Conservation (phyloP, 108 stramenopile species). For the Pseudonitzschia multiseries region DNA sequence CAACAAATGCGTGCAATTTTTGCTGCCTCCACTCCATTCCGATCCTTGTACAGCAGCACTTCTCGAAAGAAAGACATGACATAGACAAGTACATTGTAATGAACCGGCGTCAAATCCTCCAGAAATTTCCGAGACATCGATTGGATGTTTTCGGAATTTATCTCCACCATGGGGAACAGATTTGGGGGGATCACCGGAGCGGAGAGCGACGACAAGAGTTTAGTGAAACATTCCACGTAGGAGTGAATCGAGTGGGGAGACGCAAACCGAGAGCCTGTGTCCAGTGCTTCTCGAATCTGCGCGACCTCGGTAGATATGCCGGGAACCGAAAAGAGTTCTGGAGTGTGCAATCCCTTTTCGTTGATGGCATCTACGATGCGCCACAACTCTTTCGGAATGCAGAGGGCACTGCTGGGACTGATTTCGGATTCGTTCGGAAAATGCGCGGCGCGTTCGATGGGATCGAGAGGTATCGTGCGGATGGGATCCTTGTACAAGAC, state of each 20-base stretch:
- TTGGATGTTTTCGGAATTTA: constrained; percentile 85
- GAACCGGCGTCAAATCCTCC: constrained; percentile 88
- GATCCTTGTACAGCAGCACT: constrained; percentile 65
- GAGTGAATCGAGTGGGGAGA: constrained; percentile 70
- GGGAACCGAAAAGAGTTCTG: constrained; percentile 80
- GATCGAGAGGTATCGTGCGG: constrained; percentile 79
- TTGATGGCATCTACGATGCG: constrained; percentile 92
- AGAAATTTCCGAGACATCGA: constrained; percentile 75
- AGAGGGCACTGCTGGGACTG: constrained; percentile 67
- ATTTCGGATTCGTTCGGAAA: constrained; percentile 41
- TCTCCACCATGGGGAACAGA: constrained; percentile 80
- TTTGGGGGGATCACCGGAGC: constrained; percentile 80
- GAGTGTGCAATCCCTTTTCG: constrained; percentile 77
- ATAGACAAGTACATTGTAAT: constrained; percentile 97
- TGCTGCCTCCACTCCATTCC: constrained; percentile 70
- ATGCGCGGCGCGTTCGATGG: constrained; percentile 72
- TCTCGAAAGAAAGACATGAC: constrained; percentile 94
- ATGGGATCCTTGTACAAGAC: constrained; percentile 89
- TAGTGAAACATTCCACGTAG: constrained; percentile 75
- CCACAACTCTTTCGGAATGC: constrained; percentile 97
- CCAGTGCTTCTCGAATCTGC: constrained; percentile 86
- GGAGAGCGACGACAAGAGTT: constrained; percentile 77
- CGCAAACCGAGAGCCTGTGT: constrained; percentile 73
- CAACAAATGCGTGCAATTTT: constrained; percentile 83
- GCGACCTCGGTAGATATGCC: constrained; percentile 78